A percentile compares a stretch with the other conserved stretches of the same genome.
Conservation (phyloP, 2,329 filamentous ascomycete genomes). For the Trichoderma sp. region DNA sequence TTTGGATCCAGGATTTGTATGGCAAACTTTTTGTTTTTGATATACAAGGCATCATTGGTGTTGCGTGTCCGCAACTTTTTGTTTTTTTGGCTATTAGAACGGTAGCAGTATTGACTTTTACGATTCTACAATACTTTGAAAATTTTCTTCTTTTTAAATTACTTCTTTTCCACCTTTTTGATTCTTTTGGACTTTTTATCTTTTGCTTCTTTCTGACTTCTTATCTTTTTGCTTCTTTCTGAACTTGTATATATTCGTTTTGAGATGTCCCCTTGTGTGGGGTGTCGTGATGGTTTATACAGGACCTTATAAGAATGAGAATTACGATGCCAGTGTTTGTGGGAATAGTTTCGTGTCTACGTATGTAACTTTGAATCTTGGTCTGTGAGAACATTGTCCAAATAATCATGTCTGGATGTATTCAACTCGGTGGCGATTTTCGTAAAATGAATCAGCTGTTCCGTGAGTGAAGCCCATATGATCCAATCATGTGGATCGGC, state of each 20-base stretch:
- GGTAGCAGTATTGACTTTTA: conserved; percentile 19
- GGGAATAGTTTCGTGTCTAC: background rate
- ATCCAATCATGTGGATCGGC: background rate
- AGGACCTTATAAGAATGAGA: background rate
- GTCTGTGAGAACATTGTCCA: background rate
- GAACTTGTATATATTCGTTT: background rate
- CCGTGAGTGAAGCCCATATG: background rate
- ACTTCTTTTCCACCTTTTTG: background rate
- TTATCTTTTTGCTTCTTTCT: background rate
- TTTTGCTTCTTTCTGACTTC: background rate
- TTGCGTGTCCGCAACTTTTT: background rate
- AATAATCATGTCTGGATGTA: too few relatives aligned
- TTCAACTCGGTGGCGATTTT: too few relatives aligned
- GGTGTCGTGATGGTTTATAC: background rate
- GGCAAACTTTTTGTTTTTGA: background rate
- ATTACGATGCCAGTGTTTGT: background rate
- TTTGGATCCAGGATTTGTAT: conserved; percentile 9
- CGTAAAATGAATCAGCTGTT: too few relatives aligned
- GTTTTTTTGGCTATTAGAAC: conserved; percentile 9
- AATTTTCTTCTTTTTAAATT: background rate
- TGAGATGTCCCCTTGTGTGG: background rate
- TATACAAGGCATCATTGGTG: conserved; percentile 16
- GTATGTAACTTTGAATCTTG: background rate
- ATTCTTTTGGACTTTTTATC: background rate
- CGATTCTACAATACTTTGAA: conserved; percentile 4